These are phyloP conservation scores for Syzygium grande DNA, from an alignment of 345 rosid species.

Conservation along the genomic window DNA sequence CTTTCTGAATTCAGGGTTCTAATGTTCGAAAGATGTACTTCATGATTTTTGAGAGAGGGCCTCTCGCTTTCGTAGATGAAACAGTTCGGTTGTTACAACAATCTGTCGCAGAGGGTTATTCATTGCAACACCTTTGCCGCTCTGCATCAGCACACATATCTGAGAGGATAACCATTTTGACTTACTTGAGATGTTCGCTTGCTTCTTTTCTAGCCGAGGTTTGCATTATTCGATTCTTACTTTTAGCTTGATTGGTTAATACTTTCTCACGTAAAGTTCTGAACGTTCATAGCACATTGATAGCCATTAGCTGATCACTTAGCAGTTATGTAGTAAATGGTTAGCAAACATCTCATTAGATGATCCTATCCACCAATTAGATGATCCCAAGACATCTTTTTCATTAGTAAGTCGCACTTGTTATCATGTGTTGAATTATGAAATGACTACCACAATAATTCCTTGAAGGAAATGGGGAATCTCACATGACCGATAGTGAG, in stretches of 20 bases:
- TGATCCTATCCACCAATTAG: neutral
- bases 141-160: constrained; percentile 64
- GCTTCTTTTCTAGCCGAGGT: constrained; percentile 94
- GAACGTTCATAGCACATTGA: neutral
- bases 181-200: constrained; percentile 47
- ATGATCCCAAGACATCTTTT: neutral
- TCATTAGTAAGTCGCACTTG: neutral
- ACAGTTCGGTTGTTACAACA: constrained; percentile 31
- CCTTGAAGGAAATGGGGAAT: neutral
- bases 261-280: neutral
- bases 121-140: constrained; percentile 43
- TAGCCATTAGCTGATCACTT: neutral
- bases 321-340: neutral
- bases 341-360: neutral
- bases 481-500: neutral
- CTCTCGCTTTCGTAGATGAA: constrained; percentile 57
- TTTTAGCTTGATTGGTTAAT: neutral
- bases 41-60: constrained; percentile 92
- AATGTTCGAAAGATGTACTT: constrained; percentile 56
- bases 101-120: constrained; percentile 31
- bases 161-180: constrained; percentile 55
- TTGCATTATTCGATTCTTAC: neutral
- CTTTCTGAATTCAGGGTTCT: constrained; percentile 39
- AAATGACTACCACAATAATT: neutral
- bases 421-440: neutral